Conservation (phyloP, 306 rosid genomes). For the Corylus americana region DNA sequence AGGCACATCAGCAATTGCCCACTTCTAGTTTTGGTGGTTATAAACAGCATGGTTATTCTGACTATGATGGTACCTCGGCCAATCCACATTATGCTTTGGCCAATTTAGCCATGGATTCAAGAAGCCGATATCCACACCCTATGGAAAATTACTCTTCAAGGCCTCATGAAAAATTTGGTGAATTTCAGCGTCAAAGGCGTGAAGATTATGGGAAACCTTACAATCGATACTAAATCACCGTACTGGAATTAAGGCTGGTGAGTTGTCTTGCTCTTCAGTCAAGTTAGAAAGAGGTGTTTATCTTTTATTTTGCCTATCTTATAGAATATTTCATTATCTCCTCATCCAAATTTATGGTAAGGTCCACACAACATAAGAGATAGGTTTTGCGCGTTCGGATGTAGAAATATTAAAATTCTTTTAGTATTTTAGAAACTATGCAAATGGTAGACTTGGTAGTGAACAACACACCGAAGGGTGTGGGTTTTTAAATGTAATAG, state of each 20-base stretch:
- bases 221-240: slow-evolving; percentile 68
- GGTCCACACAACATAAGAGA: slow-evolving; percentile 17
- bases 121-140: slow-evolving; percentile 69
- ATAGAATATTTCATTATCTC: slow-evolving; percentile 26
- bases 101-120: slow-evolving; percentile 63
- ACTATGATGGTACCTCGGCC: slow-evolving; percentile 58
- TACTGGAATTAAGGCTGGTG: slow-evolving; percentile 58
- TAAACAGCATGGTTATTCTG: slow-evolving; percentile 66
- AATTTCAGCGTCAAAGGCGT: slow-evolving; percentile 70
- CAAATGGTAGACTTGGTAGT: neutral
- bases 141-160: slow-evolving; percentile 68
- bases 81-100: slow-evolving; percentile 63
- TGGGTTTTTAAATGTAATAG: slow-evolving; percentile 20
- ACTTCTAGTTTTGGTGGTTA: slow-evolving; percentile 64
- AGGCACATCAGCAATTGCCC: slow-evolving; percentile 63
- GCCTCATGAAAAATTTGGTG: slow-evolving; percentile 75
- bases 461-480: slow-evolving; percentile 15
- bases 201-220: slow-evolving; percentile 73
- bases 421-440: slow-evolving; percentile 4
- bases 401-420: slow-evolving; percentile 18
- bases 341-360: slow-evolving; percentile 24
- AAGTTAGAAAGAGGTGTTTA: slow-evolving; percentile 29
- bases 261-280: slow-evolving; percentile 55
- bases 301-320: slow-evolving; percentile 28
- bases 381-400: slow-evolving; percentile 22